phyloP scores from a whole-genome alignment of 257 asterid species.

The Coffea eugenioides region DNA sequence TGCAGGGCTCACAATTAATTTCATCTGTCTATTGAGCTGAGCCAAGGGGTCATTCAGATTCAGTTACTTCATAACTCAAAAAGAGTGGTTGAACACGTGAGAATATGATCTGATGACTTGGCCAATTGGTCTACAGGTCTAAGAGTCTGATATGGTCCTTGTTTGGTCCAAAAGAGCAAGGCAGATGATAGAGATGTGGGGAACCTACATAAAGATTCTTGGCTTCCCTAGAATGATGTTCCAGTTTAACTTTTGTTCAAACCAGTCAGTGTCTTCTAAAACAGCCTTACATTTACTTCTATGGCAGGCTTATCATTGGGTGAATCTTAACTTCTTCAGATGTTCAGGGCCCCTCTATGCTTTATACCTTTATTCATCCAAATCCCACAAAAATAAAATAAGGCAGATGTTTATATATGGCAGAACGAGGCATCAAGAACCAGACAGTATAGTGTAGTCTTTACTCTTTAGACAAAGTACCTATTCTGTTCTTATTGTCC shows the following conservation, averaged over 20 bases:
- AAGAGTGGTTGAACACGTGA: background rate
- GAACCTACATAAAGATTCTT: constrained; percentile 68
- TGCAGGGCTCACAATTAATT: background rate
- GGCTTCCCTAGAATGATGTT: constrained; percentile 72
- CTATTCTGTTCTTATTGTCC: constrained; percentile 21
- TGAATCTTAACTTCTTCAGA: constrained; percentile 58
- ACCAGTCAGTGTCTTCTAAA: constrained; percentile 73
- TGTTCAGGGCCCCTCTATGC: constrained; percentile 43
- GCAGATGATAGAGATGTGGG: constrained; percentile 49
- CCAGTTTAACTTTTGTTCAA: constrained; percentile 64
- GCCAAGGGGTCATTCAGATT: background rate
- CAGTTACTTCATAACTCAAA: background rate
- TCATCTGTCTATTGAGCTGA: background rate
- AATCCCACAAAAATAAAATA: constrained; percentile 29
- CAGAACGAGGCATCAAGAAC: constrained; percentile 14
- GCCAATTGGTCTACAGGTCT: background rate
- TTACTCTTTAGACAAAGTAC: constrained; percentile 19
- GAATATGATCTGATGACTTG: constrained; percentile 8
- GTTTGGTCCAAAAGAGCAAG: constrained; percentile 44
- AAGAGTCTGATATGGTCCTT: constrained; percentile 10
- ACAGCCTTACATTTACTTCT: constrained; percentile 70
- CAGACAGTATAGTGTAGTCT: constrained; percentile 20
- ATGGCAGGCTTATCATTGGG: constrained; percentile 67
- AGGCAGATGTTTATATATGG: constrained; percentile 28
- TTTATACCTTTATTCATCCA: constrained; percentile 61